phyloP scores from a whole-genome alignment of 352 stramenopile genomes.

The Phytophthora citrophthora region DNA sequence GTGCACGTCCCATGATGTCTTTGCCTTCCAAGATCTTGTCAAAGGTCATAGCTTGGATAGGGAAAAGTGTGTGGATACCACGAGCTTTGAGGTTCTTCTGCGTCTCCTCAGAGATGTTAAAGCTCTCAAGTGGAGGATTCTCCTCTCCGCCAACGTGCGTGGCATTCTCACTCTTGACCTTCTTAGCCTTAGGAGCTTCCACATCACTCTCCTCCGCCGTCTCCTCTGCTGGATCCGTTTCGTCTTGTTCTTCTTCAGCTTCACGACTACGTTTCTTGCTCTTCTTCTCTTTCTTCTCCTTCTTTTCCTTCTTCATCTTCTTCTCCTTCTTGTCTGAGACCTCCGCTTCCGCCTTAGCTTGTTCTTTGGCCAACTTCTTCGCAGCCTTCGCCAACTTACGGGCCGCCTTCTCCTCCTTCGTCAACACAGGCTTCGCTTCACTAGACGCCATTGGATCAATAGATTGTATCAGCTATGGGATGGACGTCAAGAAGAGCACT shows the following conservation, averaged over 20 bases:
- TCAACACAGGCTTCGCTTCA: slow-evolving; percentile 47
- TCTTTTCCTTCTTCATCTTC: slow-evolving; percentile 67
- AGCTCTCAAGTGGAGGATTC: slow-evolving; percentile 79
- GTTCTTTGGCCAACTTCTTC: slow-evolving; percentile 53
- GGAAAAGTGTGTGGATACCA: slow-evolving; percentile 91
- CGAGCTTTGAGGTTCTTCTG: slow-evolving; percentile 69
- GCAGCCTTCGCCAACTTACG: slow-evolving; percentile 63
- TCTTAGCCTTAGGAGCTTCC: slow-evolving; percentile 46
- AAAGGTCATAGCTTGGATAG: slow-evolving; percentile 95
- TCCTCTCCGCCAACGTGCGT: slow-evolving; percentile 52
- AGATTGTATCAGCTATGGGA: not conserved
- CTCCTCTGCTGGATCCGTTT: slow-evolving; percentile 45
- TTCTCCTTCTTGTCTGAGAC: slow-evolving; percentile 56
- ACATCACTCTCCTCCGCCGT: slow-evolving; percentile 60
- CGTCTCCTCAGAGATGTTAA: slow-evolving; percentile 70
- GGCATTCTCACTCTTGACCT: slow-evolving; percentile 40
- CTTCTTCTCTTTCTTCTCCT: slow-evolving; percentile 79
- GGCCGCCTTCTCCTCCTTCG: slow-evolving; percentile 69
- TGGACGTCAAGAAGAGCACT: slow-evolving; percentile 17
- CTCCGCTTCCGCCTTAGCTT: slow-evolving; percentile 27
- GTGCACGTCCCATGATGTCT: slow-evolving; percentile 97
- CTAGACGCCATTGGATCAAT: slow-evolving; percentile 37
- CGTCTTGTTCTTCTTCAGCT: slow-evolving; percentile 32
- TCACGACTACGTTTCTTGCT: slow-evolving; percentile 74
- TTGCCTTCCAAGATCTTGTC: slow-evolving; percentile 95